These are phyloP conservation scores for Trichomonascaceae sp. DNA, from an alignment of 1,139 yeast species.

Conservation along the genomic window DNA sequence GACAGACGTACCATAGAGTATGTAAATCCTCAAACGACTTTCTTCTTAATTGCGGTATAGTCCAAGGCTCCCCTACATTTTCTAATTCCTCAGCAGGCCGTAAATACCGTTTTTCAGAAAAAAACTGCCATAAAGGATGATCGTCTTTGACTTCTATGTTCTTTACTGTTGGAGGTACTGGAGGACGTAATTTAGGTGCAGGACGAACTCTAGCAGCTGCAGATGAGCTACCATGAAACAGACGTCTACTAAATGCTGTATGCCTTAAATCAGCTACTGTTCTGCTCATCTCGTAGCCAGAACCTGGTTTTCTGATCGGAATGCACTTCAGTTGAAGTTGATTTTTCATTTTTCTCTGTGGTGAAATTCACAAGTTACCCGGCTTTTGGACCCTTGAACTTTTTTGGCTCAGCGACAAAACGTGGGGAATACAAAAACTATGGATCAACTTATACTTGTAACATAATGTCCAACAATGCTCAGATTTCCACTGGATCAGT, in stretches of 20 bases:
- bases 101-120: constrained; percentile 52
- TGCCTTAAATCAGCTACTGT: not conserved
- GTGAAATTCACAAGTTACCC: not conserved
- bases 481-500: not conserved
- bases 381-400: not conserved
- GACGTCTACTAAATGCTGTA: not conserved
- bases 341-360: not conserved
- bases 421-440: not conserved
- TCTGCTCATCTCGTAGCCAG: not conserved
- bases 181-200: constrained; percentile 56
- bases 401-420: not conserved
- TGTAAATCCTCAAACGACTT: constrained; percentile 91
- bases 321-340: not conserved
- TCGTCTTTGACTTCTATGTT: constrained; percentile 71
- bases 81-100: constrained; percentile 55
- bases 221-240: constrained; percentile 2
- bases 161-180: constrained; percentile 74
- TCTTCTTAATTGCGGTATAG: constrained; percentile 78
- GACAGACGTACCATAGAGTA: constrained; percentile 78
- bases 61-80: constrained; percentile 74
- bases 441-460: not conserved
- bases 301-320: not conserved
- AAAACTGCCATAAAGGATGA: constrained; percentile 96
- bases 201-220: constrained; percentile 3
- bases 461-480: not conserved